Base-by-base conservation (phyloP, 352 stramenopile genomes). In the Phytophthora vignae region DNA sequence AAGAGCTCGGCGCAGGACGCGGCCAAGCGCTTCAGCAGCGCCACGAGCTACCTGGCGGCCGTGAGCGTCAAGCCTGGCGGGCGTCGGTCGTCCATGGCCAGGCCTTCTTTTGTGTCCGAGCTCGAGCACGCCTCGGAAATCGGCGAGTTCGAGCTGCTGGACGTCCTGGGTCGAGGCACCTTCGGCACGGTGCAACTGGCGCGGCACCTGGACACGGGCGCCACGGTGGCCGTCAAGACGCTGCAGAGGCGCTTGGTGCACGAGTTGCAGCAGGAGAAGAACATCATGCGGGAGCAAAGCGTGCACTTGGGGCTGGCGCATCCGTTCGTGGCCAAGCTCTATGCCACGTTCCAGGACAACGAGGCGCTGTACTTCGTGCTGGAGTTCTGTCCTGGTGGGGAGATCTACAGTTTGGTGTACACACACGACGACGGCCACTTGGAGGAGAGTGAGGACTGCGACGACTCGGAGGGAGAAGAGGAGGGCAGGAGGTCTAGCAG, bases 351-450 rank as follows among this genome's bases (percentile, higher is more conserved):
- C 60, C 86, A 96, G 56, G 90, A 96, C 67, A 61, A 67, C 10
- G 56, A 90, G 14, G 85, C 85, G 25, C 64, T 95, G 36, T 96
- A 92, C 57, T 91, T 94, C 40, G 83, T 94, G 50, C 49, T 94
- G 46, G 87, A 93, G 74, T 93, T 87, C 53, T 91, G 82, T 58
- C 77, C 87, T 15, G 87, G 87, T 38, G 87, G 84, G 49, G 87
- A 94, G 55, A 40, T 92, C n/a, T 98, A 97, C 70, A 96, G 93
- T 59, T 87, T 98, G 53, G 85, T 98, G 55, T 88, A 94, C 71
- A 73, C 65, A 9, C 69, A 77, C 38, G 68, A 79, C 29, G 71
- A 84, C n/a, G 65, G 67, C 2, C 69, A 75, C 60, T 54, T 74
- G 14, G 71, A 79, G 46, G 61, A 77, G n/a, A 58, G 54, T 12